Evolutionary conservation across 2,329 filamentous ascomycete genomes (phyloP), one percentile per base, ranked within the genome.

Genomic region (Fusarium aywerte): DNA sequence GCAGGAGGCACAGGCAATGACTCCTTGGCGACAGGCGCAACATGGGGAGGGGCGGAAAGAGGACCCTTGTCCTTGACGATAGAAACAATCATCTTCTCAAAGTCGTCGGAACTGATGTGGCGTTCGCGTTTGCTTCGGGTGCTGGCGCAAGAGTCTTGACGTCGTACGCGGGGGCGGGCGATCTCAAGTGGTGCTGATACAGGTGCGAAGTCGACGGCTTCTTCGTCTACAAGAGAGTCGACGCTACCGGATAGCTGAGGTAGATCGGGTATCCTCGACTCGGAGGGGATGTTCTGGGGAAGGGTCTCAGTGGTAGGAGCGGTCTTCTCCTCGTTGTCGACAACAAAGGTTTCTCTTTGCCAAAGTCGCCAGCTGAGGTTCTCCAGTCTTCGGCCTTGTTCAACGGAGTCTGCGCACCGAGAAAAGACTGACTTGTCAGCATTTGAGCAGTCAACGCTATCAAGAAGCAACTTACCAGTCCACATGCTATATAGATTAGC

Each of bases 401-500:
- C 92, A 77, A 98, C 90, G 51, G 94, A 96, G 75, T 96, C 92
- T 76, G 93, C 93, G 80, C 95, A 97, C 81, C 93, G 92, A 50
- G 93, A 95, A 77, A 98, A 97, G 62, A 98, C 93, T 96, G 76
- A 20, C 31, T 62, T 58, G 76, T 82, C 71, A 81, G 78, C 69
- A 65, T 70, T 61, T 48, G 38, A 43, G 40, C 21, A 53, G 51
- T 35, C 16, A 11, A 25, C 40, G 43, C 15, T 15, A 25, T 11
- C 11, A 29, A 35, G 47, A 50, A 35, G 56, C n/a, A 23, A 85
- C 92, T 87, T 81, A 97, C 93, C 92, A 78, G 93, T 95, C 93
- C 94, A 97, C 88, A 98, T 96, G 83, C 92, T 94, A 81, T 96
- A 96, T 50, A 98, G 88, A 76, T 94, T 96, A 81, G 97, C 92